Evolutionary conservation across 2,329 filamentous ascomycete genomes (phyloP), one percentile per base, ranked within the genome.

Genomic region (Alternaria gaisen): DNA sequence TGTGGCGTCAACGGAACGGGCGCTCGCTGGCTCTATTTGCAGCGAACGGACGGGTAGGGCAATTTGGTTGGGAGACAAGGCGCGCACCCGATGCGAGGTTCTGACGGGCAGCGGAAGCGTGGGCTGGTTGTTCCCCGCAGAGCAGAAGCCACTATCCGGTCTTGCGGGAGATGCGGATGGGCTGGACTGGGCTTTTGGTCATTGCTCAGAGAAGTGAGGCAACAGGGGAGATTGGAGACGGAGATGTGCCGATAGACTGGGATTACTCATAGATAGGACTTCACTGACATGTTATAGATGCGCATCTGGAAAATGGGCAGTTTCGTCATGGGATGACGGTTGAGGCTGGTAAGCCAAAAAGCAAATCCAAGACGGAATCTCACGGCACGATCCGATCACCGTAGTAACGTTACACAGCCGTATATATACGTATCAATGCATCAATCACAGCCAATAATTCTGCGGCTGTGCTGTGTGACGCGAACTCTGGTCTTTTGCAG

Each of bases 391-490:
- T 50, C 46, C 46, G 30, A 50, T 50, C 46, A 38, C 46, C 20
- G 14, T 22, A 20, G 46, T 50, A 50, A 50, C 46, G 46, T 36
- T 50, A 8, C 46, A 36, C 46, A 50, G 24, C 46, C 8, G 40
- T 4, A 42, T 16, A 14, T 6, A 16, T 42, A 8, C 12, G 20
- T 24, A 42, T 14, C 11, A 42, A 42, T 42, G 20, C 20, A 42
- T 42, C 20, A 36, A 34, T 38, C 46, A 34, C 7, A 53, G 14
- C 22, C 48, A 46, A 58, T 46, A 53, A 10, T 46, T 34, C 30
- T 53, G 47, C 55, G 55, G 48, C 55, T 53, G 40, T 58, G 55
- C 55, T 24, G 30, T 58, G 48, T 20, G 22, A 42, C 51, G 55
- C 22, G 41, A 53, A 46, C 40, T 53, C 48, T 40, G 48, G 41